phyloP scores from a whole-genome alignment of 768 basidiomycete genomes.

The Phanerodontia chrysosporium region DNA sequence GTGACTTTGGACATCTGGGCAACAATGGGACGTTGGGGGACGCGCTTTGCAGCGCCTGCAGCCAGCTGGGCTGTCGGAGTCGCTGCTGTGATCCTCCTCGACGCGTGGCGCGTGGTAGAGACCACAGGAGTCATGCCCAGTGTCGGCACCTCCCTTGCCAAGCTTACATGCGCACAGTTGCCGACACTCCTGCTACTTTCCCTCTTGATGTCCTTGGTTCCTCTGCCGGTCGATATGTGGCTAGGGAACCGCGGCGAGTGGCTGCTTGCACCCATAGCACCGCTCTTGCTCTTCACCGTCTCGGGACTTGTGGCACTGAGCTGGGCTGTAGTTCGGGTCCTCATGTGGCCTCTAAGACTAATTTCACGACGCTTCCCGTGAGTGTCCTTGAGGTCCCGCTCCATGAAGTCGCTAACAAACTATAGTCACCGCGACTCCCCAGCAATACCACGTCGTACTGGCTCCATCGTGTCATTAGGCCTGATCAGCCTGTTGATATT shows the following conservation, averaged over 20 bases:
- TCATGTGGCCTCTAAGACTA: conserved; percentile 46
- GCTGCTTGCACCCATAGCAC: conserved; percentile 48
- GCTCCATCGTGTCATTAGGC: conserved; percentile 53
- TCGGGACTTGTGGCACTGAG: conserved; percentile 59
- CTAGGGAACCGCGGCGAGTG: conserved; percentile 56
- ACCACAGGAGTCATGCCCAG: conserved; percentile 38
- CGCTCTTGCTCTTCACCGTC: conserved; percentile 53
- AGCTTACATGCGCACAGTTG: conserved; percentile 37
- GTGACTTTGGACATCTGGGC: conserved; percentile 68
- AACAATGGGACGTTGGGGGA: conserved; percentile 65
- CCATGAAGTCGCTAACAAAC: not conserved
- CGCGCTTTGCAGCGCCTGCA: conserved; percentile 71
- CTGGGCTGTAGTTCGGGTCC: conserved; percentile 47
- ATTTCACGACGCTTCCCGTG: conserved; percentile 18
- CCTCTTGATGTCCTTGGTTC: conserved; percentile 47
- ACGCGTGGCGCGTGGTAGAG: conserved; percentile 38
- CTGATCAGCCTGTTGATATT: conserved; percentile 64
- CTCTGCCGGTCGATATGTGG: conserved; percentile 49
- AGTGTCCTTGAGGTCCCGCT: not conserved
- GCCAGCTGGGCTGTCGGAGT: conserved; percentile 73
- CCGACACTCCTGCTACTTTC: conserved; percentile 41
- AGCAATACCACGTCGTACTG: conserved; percentile 22
- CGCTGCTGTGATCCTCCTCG: conserved; percentile 53
- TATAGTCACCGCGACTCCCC: not conserved
- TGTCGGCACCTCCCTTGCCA: conserved; percentile 43